phyloP scores from a whole-genome alignment of 2,329 filamentous ascomycete species.

The Fusarium tupiense region DNA sequence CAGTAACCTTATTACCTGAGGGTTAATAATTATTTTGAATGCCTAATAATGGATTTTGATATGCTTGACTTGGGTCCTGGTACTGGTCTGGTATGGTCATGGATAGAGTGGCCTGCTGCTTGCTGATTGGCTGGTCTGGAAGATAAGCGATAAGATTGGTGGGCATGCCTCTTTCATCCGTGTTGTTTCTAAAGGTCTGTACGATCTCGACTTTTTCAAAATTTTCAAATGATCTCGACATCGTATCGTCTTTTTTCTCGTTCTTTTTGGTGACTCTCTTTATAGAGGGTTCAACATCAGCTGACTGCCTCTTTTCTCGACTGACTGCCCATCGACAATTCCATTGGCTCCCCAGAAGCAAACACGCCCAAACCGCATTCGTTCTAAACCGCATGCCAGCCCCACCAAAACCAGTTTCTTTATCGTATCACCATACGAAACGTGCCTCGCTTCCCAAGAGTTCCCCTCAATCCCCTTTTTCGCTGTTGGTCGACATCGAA shows the following conservation, averaged over 20 bases:
- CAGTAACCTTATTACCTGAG: not conserved
- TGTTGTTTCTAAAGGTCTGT: too few relatives aligned
- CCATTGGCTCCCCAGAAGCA: not conserved
- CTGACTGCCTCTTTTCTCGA: too few relatives aligned
- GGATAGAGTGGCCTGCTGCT: not conserved
- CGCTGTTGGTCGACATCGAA: not conserved
- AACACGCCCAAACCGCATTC: not conserved
- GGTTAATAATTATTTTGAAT: not conserved
- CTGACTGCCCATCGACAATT: not conserved
- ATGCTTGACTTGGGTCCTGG: not conserved
- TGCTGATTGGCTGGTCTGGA: not conserved
- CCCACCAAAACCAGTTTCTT: not conserved
- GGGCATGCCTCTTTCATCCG: too few relatives aligned
- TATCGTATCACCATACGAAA: not conserved
- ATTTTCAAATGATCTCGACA: fast-evolving
- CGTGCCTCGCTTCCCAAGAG: not conserved
- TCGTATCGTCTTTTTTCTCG: too few relatives aligned
- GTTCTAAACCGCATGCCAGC: not conserved
- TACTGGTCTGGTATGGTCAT: not conserved
- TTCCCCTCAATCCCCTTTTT: not conserved
- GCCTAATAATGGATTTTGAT: not conserved
- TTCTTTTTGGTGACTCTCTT: too few relatives aligned
- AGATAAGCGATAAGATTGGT: not conserved
- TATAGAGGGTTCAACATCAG: too few relatives aligned
- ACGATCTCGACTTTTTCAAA: too few relatives aligned